Evolutionary conservation across 164 flowering plant genomes (phyloP), one percentile per base, ranked within the genome.

Genomic region (Aristolochia contorta): DNA sequence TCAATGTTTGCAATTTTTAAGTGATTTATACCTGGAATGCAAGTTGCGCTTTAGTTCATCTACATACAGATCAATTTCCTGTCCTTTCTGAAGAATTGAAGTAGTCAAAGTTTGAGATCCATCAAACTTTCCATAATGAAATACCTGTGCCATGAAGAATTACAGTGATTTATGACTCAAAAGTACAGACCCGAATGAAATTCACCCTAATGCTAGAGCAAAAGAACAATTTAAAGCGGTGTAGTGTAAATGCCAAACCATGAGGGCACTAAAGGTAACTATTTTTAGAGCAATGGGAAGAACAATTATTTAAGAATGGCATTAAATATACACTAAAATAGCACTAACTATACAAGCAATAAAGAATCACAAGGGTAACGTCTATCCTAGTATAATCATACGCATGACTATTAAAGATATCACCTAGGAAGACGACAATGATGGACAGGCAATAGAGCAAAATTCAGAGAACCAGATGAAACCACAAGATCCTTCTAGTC

Each of bases 81-180:
- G 72, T 56, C 85, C 90, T 55, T 60, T 67, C 46, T 70, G 77
- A 15, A 80, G 43, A 47, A 64, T 62, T 20, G 50, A 15, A 23
- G 65, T 71, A 46, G 67, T 62, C 15, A 67, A 80, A 37, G 19
- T 72, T 16, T 54, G 65, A 16, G 72, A 56, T 64, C 54, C 59
- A 69, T 83, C 87, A 73, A 79, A 32, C 63, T 41, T 33, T 15
- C 96, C 94, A 72, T 81, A 86, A 56, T 91, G 97, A 62, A 69
- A 79, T 37, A 88, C 88, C 97, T 91, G 68, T 12, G 1, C 25
- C 37, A 32, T 8, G 13, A 24, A 54, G 13, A 37, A 48, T 33
- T 43, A 21, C 53, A 65, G 23, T 13, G 52, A 45, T 13, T 15
- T 41, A 54, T 12, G 16, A 20, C 43, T 0, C 7, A 37, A 37